These are phyloP conservation scores for Tribonema minus DNA, from an alignment of 108 stramenopile species.

Conservation along the genomic window DNA sequence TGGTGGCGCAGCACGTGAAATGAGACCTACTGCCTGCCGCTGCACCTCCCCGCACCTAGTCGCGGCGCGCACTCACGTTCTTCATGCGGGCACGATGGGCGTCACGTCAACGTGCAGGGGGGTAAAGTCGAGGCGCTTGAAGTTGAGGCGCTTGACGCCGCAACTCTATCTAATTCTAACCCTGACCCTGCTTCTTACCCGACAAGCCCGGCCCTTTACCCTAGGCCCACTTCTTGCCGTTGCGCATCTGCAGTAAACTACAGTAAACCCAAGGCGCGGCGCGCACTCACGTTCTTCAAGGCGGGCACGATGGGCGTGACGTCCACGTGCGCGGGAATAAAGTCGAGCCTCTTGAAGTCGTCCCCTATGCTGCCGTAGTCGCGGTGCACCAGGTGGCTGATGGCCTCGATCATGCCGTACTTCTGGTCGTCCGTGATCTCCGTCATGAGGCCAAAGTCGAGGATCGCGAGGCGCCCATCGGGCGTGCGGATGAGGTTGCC, in stretches of 20 bases:
- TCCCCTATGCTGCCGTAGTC: slow-evolving; percentile 87
- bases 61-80: too few species aligned
- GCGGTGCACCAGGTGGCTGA: slow-evolving; percentile 82
- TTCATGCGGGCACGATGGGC: slow-evolving; percentile 85
- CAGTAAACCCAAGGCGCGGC: too few species aligned
- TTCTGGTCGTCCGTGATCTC: slow-evolving; percentile 85
- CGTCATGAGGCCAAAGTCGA: slow-evolving; percentile 94
- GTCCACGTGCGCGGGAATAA: slow-evolving; percentile 71
- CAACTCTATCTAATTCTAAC: too few species aligned
- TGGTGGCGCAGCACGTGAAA: too few species aligned
- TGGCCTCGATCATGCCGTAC: slow-evolving; percentile 92
- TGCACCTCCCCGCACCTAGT: too few species aligned
- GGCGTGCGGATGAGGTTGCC: slow-evolving; percentile 82
- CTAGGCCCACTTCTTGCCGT: too few species aligned
- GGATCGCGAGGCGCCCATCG: slow-evolving; percentile 81
- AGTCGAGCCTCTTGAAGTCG: slow-evolving; percentile 88
- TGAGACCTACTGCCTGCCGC: too few species aligned
- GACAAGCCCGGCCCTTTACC: too few species aligned
- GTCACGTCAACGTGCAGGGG: slow-evolving; percentile 65
- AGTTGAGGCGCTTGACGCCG: too few species aligned
- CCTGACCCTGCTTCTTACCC: too few species aligned
- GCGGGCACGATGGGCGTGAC: slow-evolving; percentile 85
- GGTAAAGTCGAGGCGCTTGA: slow-evolving; percentile 86
- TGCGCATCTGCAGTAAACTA: too few species aligned
- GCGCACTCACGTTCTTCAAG: slow-evolving; percentile 73